Evolutionary conservation across 2,329 filamentous ascomycete genomes (phyloP), one percentile per base, ranked within the genome.

Genomic region (Microascus cirrosus): DNA sequence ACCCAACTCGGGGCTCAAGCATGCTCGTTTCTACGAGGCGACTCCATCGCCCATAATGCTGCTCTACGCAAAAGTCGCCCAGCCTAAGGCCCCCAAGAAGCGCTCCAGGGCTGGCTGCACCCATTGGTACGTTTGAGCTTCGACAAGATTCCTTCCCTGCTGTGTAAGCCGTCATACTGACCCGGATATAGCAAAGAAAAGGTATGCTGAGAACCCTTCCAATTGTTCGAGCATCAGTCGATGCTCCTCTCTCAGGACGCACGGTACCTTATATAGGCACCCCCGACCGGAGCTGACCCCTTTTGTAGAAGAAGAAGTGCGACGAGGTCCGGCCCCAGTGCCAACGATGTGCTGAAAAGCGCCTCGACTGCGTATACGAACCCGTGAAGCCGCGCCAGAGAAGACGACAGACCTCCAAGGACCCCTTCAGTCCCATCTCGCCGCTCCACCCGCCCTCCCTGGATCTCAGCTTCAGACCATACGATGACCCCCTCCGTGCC

Each of bases 101-200:
- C 75, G 81, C 58, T 84, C 81, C n/a, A 74, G 81, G 71, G 76
- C 78, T 66, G 80, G 78, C 59, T 81, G 78, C 65, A 74, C 72
- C 57, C 77, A 72, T 65, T 81, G 78, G 78, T 80, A 71, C 8
- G 56, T 42, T 7, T 25, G 20, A 11, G n/a, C 32, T 8, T 8
- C 28, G 8, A 25, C 15, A 34, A 24, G 48, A 6, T 39, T 53
- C 24, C 28, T 28, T 12, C 20, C 20, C 5, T 11, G 4, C 18
- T 4, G 34, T 36, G 39, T 15, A 24, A 24, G 28, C 42, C 32
- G 22, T 8, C 15, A 12, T 22, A 50, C 45, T 50, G 22, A 50
- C 45, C 12, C 6, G 45, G n/a, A 34, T 18, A 56, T 28, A 81
- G 78, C 63, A 81, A 80, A 66, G 77, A 80, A 67, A 81, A 81